These are phyloP conservation scores for Lentinula raphanica DNA, from an alignment of 768 basidiomycete genomes.

Conservation along the genomic window DNA sequence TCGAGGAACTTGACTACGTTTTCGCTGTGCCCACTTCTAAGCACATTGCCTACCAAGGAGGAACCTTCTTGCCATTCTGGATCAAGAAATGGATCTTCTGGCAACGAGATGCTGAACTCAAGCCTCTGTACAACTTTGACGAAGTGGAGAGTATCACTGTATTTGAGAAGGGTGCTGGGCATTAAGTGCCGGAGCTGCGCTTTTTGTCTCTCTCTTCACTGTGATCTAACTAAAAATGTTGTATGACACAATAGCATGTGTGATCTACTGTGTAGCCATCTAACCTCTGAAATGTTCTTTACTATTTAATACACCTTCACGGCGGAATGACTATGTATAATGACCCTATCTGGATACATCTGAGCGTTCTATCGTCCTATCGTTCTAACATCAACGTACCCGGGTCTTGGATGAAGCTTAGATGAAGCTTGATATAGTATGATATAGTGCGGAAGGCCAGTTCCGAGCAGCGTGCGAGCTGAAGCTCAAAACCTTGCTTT, in stretches of 20 bases:
- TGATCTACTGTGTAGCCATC: background rate
- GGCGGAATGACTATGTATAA: background rate
- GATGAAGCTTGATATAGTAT: too few species aligned
- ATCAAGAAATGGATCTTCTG: conserved; percentile 42
- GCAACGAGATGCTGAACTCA: conserved; percentile 29
- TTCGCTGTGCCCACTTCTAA: conserved; percentile 45
- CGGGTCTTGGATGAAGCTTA: too few species aligned
- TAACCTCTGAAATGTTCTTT: background rate
- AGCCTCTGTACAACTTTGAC: conserved; percentile 49
- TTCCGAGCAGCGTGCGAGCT: too few species aligned
- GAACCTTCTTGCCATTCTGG: conserved; percentile 45
- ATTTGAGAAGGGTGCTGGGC: conserved; percentile 36
- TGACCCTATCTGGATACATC: too few species aligned
- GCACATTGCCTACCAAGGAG: conserved; percentile 40
- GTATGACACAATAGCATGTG: background rate
- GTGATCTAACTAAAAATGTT: background rate
- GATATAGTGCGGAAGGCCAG: too few species aligned
- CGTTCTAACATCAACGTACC: too few species aligned
- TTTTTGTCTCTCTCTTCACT: background rate
- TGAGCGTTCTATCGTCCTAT: too few species aligned
- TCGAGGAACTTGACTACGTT: conserved; percentile 47
- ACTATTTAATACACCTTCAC: background rate
- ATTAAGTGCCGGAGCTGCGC: conserved; percentile 16
- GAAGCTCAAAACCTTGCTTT: too few species aligned
- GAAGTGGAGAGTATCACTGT: conserved; percentile 41